These are phyloP conservation scores for Cutaneotrichosporon sp. DNA, from an alignment of 1,284 basidiomycete species.

Conservation along the genomic window DNA sequence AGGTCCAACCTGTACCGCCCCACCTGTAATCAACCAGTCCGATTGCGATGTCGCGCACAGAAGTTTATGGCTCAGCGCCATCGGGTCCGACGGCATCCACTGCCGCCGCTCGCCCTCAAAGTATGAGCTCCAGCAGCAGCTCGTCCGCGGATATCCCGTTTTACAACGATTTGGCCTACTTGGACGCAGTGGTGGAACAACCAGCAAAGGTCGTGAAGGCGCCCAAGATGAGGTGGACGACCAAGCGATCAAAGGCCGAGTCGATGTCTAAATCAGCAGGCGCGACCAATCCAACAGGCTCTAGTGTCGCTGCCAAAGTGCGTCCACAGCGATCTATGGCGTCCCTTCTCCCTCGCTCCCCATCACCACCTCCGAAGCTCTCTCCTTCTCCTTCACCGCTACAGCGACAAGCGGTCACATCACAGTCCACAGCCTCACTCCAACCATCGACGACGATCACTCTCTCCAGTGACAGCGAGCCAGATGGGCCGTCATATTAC, in stretches of 20 bases:
- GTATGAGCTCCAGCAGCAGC: background rate
- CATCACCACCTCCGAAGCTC: too few species aligned
- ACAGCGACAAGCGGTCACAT: background rate
- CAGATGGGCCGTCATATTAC: background rate
- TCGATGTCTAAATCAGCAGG: background rate
- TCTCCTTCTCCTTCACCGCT: background rate
- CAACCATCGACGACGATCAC: background rate
- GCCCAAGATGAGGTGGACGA: background rate
- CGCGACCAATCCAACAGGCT: background rate
- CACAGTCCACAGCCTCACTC: background rate
- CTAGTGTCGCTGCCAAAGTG: background rate
- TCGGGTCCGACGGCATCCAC: background rate
- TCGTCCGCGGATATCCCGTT: background rate
- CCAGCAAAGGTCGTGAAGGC: background rate
- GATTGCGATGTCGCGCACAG: background rate
- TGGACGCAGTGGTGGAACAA: background rate
- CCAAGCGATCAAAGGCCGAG: background rate
- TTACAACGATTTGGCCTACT: conserved; percentile 3
- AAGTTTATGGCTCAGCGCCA: background rate
- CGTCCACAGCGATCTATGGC: background rate
- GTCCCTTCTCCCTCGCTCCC: background rate
- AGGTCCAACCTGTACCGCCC: too few species aligned
- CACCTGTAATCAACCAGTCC: too few species aligned
- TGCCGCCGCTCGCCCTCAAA: background rate
- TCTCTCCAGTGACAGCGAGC: background rate